phyloP scores from a whole-genome alignment of 768 basidiomycete genomes.

The Amanita muscaria region DNA sequence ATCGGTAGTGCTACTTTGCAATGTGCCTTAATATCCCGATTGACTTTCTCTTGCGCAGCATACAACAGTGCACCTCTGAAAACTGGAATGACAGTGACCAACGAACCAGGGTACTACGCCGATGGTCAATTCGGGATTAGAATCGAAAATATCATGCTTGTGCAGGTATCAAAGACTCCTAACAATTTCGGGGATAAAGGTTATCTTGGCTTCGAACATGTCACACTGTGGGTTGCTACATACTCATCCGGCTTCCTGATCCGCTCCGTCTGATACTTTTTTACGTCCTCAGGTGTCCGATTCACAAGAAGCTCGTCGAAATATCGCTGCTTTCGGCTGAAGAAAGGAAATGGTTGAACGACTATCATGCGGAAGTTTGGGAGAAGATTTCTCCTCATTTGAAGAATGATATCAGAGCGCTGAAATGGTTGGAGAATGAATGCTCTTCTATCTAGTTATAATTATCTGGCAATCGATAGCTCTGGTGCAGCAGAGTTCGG shows the following conservation, averaged over 20 bases:
- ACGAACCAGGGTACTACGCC: slow-evolving; percentile 90
- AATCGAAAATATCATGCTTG: slow-evolving; percentile 83
- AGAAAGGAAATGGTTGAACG: slow-evolving; percentile 77
- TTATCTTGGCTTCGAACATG: slow-evolving; percentile 75
- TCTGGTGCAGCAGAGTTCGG: too few species aligned
- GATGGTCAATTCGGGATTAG: slow-evolving; percentile 90
- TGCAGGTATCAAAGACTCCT: slow-evolving; percentile 58
- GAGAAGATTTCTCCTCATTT: slow-evolving; percentile 70
- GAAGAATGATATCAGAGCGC: slow-evolving; percentile 46
- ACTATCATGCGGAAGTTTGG: slow-evolving; percentile 70
- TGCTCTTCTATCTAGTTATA: slow-evolving; percentile 30
- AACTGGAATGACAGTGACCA: slow-evolving; percentile 85
- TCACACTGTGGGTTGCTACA: slow-evolving; percentile 66
- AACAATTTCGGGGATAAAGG: slow-evolving; percentile 80
- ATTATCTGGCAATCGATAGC: too few species aligned
- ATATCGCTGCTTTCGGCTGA: slow-evolving; percentile 44
- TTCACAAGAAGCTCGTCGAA: slow-evolving; percentile 79
- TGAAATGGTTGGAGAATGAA: slow-evolving; percentile 57
- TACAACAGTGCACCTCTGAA: slow-evolving; percentile 69
- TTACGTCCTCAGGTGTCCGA: slow-evolving; percentile 57
- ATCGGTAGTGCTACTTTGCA: slow-evolving; percentile 25
- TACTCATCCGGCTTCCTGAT: background rate
- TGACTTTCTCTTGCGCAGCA: slow-evolving; percentile 25
- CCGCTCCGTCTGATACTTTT: background rate
- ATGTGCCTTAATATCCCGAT: background rate